phyloP scores from a whole-genome alignment of 495 filamentous ascomycete species.

The Penicillium canariense region DNA sequence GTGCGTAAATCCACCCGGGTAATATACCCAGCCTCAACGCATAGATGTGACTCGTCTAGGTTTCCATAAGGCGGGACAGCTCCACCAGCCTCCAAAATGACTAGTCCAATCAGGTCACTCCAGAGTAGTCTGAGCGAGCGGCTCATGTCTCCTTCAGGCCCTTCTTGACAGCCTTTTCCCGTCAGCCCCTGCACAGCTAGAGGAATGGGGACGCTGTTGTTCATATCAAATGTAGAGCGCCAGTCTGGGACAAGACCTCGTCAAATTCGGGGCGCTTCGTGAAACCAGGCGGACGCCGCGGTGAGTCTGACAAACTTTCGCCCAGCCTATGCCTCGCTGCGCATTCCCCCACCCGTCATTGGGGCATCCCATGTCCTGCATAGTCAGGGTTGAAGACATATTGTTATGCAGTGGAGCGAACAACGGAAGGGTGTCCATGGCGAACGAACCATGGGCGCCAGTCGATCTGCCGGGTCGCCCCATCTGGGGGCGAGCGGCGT shows the following conservation, averaged over 20 bases:
- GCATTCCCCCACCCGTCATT: neutral
- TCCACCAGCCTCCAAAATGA: neutral
- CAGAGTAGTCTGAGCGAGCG: neutral
- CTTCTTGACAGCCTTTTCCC: neutral
- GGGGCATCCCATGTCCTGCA: too few species aligned
- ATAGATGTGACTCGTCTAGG: neutral
- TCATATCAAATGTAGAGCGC: neutral
- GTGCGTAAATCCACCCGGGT: neutral
- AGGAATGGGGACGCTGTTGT: neutral
- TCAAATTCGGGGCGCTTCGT: neutral
- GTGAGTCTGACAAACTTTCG: neutral
- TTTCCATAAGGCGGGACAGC: neutral
- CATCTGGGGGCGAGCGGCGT: too few species aligned
- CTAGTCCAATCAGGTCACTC: neutral
- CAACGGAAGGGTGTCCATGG: neutral
- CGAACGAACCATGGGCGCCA: neutral
- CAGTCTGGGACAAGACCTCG: neutral
- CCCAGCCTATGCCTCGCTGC: neutral
- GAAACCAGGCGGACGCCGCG: neutral
- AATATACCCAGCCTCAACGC: neutral
- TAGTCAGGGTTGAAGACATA: too few species aligned
- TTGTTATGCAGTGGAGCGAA: neutral
- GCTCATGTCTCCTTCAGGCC: neutral
- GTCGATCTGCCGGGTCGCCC: constrained; percentile 4
- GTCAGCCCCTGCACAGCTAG: constrained; percentile 1